Base-by-base conservation (phyloP, 2,329 filamentous ascomycete species). In the Ophiobolus disseminans region DNA sequence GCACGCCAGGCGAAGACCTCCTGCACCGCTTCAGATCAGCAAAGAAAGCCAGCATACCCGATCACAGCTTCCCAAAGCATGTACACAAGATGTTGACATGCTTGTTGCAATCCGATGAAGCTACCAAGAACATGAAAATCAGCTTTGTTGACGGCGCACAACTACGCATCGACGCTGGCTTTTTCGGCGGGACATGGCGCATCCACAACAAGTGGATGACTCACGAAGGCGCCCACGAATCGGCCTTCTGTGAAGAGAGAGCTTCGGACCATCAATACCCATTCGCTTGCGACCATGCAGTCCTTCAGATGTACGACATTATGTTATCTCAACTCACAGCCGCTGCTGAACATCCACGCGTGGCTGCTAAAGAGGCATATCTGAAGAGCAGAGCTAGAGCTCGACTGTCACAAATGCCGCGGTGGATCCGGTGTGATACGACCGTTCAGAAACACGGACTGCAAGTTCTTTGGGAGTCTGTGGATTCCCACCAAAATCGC, bases 251-350 rank as follows among this genome's bases (percentile, higher is more conserved):
- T 25, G 46, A 40, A 19, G 25, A 38, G 19, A n/a, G 16, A 6
- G 22, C 30, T 20, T 21, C 30, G 5, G 44, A 42, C 7, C 26
- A 21, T n/a, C 25, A 17, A 2, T 31, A 37, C 13, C 11, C 20
- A 7, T 57, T 57, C 40, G 9, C 19, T 13, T 57, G 47, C 26
- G 50, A 57, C 17, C 50, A 57, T 25, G 40, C 25, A 16, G 37
- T 54, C 19, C 34, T 49, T n/a, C 34, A 38, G 20, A 10, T 57
- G 17, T 54, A 46, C 43, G 50, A 57, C 22, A 30, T 32, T 4
- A 49, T 57, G 31, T 31, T 57, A 1, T 35, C 48, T 3, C 21
- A 35, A 10, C 20, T 51, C 3, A 25, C 20, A 19, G 39, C 37
- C 9, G 17, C 35, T 22, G 32, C 30, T n/a, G 21, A 35, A 30